Base-by-base conservation (phyloP, 352 stramenopile species). In the Pythium scleroteichum region DNA sequence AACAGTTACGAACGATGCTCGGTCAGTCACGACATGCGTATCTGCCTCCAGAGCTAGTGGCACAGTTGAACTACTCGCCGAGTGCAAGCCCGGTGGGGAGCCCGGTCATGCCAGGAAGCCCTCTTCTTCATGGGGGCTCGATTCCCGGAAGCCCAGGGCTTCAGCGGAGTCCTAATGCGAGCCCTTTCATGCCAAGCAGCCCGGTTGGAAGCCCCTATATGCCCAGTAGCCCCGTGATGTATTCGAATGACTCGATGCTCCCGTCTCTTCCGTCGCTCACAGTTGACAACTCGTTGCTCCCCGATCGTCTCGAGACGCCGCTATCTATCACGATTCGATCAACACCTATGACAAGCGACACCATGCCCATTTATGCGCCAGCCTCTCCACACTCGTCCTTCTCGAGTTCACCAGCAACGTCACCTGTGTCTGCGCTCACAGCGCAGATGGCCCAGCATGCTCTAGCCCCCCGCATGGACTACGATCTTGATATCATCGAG, bases 1-100 rank as follows among this genome's bases (percentile, higher is more conserved):
- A 89, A 55, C 77, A 78, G 2, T 55, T 87, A 44, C 79, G 77
- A 10, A 53, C 73, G 41, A 71, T 87, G 55, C 24, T 61, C 0
- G 56, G 51, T 26, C 53, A 70, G 56, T 62, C 62, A 14, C 62
- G 62, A 9, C 49, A 64, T 19, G 44, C 41, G 7, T 70, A 65
- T 46, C 24, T 70, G 19, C 49, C 62, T 10, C 55, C 48, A 2
- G 55, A 64, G 27, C 49, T 62, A 4, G 24, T 46, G 5, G 35
- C 53, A 14, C 39, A 52, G 47, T 33, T 68, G 19, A 57, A 56
- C 14, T 52, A 58, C n/a, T 69, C 53, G 40, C 53, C 52, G 33
- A 48, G 38, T 35, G 51, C 51, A 12, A 61, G 45, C 41, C 46
- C 60, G 1, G 52, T 59, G 0, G 52, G 52, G 8, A 68, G 47